Conservation (phyloP, 768 basidiomycete species). For the Heimioporus sp. region DNA sequence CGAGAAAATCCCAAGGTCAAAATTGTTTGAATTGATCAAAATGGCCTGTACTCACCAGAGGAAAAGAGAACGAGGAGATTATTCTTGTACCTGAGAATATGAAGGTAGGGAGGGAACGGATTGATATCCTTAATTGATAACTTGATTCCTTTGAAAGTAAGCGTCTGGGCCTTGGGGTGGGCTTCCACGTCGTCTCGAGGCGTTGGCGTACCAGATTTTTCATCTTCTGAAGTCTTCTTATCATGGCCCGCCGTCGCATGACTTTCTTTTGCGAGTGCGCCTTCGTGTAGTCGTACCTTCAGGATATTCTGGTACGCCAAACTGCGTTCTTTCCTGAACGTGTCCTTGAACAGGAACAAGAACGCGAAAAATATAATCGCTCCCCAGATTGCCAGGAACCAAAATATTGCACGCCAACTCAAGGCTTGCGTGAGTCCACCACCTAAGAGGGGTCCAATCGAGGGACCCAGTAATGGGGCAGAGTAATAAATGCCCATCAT, state of each 20-base stretch:
- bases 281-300: slow-evolving; percentile 36
- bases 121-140: slow-evolving; percentile 70
- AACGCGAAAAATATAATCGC: slow-evolving; percentile 56
- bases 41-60: slow-evolving; percentile 25
- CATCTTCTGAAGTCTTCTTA: slow-evolving; percentile 3
- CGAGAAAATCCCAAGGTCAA: neutral
- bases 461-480: slow-evolving; percentile 73
- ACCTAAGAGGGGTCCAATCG: slow-evolving; percentile 68
- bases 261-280: slow-evolving; percentile 15
- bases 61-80: slow-evolving; percentile 60
- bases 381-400: slow-evolving; percentile 71
- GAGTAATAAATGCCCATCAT: slow-evolving; percentile 84
- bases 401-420: slow-evolving; percentile 83
- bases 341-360: slow-evolving; percentile 75
- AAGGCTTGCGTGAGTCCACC: slow-evolving; percentile 65
- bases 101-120: slow-evolving; percentile 59
- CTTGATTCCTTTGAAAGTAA: slow-evolving; percentile 38
- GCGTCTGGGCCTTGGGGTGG: slow-evolving; percentile 11
- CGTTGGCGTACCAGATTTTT: neutral
- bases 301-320: slow-evolving; percentile 71
- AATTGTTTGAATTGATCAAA: neutral
- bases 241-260: neutral
- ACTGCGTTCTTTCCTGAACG: slow-evolving; percentile 82
- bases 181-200: slow-evolving; percentile 25
- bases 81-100: slow-evolving; percentile 60